Base-by-base conservation (phyloP, 108 stramenopile genomes). In the Fragilaria radians region DNA sequence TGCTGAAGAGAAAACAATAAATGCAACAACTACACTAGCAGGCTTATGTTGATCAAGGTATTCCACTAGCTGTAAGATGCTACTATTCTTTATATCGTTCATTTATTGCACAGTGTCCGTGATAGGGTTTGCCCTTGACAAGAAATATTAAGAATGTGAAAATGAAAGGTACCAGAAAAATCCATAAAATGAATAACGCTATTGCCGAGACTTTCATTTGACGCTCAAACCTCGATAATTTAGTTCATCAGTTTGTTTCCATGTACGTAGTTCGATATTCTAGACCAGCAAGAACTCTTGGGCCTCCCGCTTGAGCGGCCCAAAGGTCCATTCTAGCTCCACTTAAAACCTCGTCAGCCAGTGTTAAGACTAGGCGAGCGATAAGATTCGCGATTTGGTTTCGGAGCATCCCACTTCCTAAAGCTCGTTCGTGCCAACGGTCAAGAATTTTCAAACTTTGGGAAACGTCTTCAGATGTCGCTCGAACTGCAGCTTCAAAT, bases 341-440 rank as follows among this genome's bases (percentile, higher is more conserved):
- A 61, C 83, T 73, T 32, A 94, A 59, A n/a, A 89, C 71, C 46
- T 94, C 93, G 46, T 91, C 93, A 30, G 77, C 77, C 26, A 94
- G 74, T 4, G 89, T 85, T 18, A 94, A 65, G 7, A 94, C 85
- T 23, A 94, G 58, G 29, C 93, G 71, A 25, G 93, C 89, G 55
- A 94, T 88, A 59, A 94, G 70, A 56, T 86, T 89, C 26, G 86
- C 87, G 32, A 94, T 81, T 63, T 94, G 93, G 4, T 74, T 70
- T 45, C 89, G 85, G 7, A 94, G 59, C 34, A 89, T 63, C 11
- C 85, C 93, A 32, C 83, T 76, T 29, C 93, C 93, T 14, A 94
- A 51, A 28, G 82, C 86, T 7, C 88, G 73, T 48, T 94, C 85
- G 36, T 87, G 78, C 87, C 88, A 90, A 29, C 80, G 70, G 57